Conservation (phyloP, 768 basidiomycete species). For the Naematelia aurantialba region DNA sequence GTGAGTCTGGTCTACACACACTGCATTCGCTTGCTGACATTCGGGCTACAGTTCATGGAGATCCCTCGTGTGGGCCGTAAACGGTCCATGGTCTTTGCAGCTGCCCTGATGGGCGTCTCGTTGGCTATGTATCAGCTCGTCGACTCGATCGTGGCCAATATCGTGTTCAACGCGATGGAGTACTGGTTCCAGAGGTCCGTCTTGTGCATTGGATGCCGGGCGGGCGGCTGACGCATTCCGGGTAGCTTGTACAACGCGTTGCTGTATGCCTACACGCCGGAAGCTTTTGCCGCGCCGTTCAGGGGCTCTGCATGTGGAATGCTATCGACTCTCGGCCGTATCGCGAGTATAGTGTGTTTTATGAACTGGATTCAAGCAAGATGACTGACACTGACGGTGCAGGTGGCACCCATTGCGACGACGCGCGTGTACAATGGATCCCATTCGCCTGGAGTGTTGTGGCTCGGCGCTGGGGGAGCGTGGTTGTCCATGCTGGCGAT, state of each 20-base stretch:
- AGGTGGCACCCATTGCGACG: conserved; percentile 29
- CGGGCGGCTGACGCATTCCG: neutral
- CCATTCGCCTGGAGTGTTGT: conserved; percentile 31
- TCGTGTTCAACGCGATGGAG: conserved; percentile 41
- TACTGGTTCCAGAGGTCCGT: conserved; percentile 38
- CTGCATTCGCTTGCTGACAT: neutral
- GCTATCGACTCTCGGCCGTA: conserved; percentile 50
- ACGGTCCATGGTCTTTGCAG: conserved; percentile 30
- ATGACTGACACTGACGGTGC: neutral
- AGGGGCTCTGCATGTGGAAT: conserved; percentile 60
- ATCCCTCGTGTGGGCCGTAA: conserved; percentile 25
- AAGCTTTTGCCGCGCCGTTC: conserved; percentile 61
- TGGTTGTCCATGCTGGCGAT: conserved; percentile 39
- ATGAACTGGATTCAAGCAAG: neutral
- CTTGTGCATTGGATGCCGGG: neutral
- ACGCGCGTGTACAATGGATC: conserved; percentile 22
- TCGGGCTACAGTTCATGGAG: conserved; percentile 24
- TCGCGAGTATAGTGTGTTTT: conserved; percentile 22
- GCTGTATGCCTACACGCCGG: conserved; percentile 61
- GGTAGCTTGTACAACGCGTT: conserved; percentile 27
- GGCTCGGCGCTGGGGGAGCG: conserved; percentile 32
- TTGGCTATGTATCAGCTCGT: conserved; percentile 29
- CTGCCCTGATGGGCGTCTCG: conserved; percentile 33
- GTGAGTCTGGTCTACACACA: conserved; percentile 2
- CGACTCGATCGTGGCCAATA: conserved; percentile 23